These are phyloP conservation scores for Botrytis fragariae DNA, from an alignment of 2,329 filamentous ascomycete genomes.

Conservation along the genomic window DNA sequence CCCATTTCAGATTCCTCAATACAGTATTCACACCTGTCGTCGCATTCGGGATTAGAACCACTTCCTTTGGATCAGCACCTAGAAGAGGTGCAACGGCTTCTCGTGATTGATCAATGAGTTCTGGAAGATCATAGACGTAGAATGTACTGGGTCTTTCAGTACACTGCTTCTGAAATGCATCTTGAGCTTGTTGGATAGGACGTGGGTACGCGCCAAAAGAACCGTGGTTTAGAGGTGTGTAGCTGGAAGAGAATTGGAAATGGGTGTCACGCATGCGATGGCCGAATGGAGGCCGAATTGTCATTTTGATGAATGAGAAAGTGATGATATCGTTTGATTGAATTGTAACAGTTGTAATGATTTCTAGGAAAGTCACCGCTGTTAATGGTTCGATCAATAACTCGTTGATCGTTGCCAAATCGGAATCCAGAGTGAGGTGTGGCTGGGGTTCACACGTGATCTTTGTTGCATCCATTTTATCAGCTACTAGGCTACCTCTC, in stretches of 20 bases:
- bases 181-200: conserved; percentile 59
- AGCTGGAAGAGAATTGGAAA: conserved; percentile 31
- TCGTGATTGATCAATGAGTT: conserved; percentile 62
- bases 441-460: neutral
- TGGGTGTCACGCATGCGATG: conserved; percentile 28
- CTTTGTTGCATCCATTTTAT: neutral
- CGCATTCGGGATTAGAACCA: conserved; percentile 79
- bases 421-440: neutral
- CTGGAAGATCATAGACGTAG: conserved; percentile 65
- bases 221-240: conserved; percentile 44
- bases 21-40: conserved; percentile 76
- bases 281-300: conserved; percentile 28
- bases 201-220: conserved; percentile 77
- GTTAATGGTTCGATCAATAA: neutral
- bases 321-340: neutral
- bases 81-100: conserved; percentile 62
- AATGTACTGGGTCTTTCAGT: conserved; percentile 73
- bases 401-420: neutral
- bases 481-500: neutral
- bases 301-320: neutral
- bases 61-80: conserved; percentile 59
- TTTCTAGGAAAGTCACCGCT: neutral
- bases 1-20: conserved; percentile 69
- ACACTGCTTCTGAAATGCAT: conserved; percentile 58
- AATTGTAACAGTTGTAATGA: neutral